Evolutionary conservation across 1,139 yeast species (phyloP).

Genomic region (Hyphopichia wangnamkhiaoensis): DNA sequence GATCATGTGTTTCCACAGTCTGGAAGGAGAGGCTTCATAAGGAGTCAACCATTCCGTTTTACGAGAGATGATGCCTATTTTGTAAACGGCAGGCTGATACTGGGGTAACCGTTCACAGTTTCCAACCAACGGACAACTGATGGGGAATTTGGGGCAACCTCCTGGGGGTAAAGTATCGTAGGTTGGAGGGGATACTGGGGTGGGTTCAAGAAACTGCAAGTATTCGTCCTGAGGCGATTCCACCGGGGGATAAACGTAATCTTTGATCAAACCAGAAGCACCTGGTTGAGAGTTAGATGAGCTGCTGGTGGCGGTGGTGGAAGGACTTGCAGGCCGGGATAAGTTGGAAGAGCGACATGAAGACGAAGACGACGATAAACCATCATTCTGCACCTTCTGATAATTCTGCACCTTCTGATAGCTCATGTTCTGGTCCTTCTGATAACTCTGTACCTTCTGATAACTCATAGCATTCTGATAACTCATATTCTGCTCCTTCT

Average conservation of each 20-base stretch:
- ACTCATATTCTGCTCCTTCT: no score
- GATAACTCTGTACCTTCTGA: no score
- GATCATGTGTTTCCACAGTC: constrained; percentile 65
- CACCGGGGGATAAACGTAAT: neutral
- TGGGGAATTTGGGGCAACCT: constrained; percentile 54
- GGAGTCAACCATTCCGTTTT: constrained; percentile 71
- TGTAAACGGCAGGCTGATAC: constrained; percentile 60
- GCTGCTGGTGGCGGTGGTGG: constrained; percentile 1
- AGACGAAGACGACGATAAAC: neutral
- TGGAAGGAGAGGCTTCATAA: constrained; percentile 56
- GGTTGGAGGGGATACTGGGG: constrained; percentile 51
- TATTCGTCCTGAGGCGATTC: constrained; percentile 17
- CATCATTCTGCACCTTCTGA: no score
- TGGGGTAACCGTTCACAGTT: constrained; percentile 28
- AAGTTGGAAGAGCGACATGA: neutral
- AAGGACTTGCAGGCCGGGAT: neutral
- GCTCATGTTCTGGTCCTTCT: no score
- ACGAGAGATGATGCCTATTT: constrained; percentile 51
- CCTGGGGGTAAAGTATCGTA: constrained; percentile 49
- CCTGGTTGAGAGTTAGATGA: neutral
- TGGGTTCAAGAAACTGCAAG: constrained; percentile 49
- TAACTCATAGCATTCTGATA: no score
- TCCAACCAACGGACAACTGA: constrained; percentile 26
- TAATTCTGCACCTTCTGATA: no score
- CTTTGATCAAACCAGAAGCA: neutral